Base-by-base conservation (phyloP, 2,329 filamentous ascomycete species). In the Claviceps humidiphila region DNA sequence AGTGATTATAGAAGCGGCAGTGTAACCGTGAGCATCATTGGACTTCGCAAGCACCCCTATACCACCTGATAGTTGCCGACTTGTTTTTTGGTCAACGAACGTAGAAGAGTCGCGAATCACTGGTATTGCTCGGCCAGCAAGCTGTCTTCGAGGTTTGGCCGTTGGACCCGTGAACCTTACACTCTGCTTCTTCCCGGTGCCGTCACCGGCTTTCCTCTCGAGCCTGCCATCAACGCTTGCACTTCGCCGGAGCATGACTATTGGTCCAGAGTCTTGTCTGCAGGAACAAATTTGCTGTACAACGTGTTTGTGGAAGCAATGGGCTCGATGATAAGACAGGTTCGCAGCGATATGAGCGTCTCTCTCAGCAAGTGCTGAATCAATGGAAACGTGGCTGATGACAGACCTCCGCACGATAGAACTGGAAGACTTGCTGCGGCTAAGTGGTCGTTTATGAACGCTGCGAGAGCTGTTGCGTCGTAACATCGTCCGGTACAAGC, bases 341-440 rank as follows among this genome's bases (percentile, higher is more conserved):
- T 71, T 68, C 7, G 83, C 83, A 22, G 83, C 82, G 41, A 76
- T 73, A 41, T 80, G 75, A 7, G 83, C 83, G 63, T 85, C 78
- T 51, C 77, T 71, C 48, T 77, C 73, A 2, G 77, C 76, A 3
- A 67, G 63, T 11, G 64, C 65, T 1, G 74, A 74, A 57, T 74
- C 67, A 45, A 81, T 75, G 49, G 74, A 68, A 49, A 76, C 70
- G 20, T 77, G 64, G 1, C 57, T 54, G 53, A 68, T 65, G 20
- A 73, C 67, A 34, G 71, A 70, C 49, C 70, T 70, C 34, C 57
- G 56, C 8, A 44, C 47, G 13, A 71, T 65, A 38, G 76, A 76
- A 54, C 68, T 71, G n/a, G 70, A 71, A 6, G 78, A 81, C 60
- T 77, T 81, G 61, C 73, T 76, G 57, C 72, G 74, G 58, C 67